Evolutionary conservation across 1,139 yeast species (phyloP), one percentile per base, ranked within the genome.

Genomic region (Suhomyces bribrorum): DNA sequence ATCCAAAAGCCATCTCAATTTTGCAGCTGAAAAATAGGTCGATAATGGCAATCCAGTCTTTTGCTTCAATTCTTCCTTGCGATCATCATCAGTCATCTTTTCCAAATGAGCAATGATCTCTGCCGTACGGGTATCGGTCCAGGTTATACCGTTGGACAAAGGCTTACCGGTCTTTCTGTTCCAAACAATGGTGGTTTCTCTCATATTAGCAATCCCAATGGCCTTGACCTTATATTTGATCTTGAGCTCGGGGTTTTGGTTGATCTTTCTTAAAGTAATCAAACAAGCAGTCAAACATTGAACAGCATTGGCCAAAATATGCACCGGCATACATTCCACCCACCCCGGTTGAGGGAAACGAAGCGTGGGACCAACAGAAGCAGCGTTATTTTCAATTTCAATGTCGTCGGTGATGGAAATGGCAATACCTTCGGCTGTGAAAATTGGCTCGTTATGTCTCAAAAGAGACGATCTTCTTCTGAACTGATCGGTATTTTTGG

Each of bases 151-250:
- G 56, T 86, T 83, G 58, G 83, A 75, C 40, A 87, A 74, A 2
- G 97, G 94, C 52, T 75, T 72, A 32, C 97, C 97, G 2, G 97
- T 88, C 42, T 73, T 73, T 51, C 81, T 75, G 41, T 88, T 83
- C 97, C 97, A 90, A 37, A 90, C 83, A 42, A 90, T 78, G 23
- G 96, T 85, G 32, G 97, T 89, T 65, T 90, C 97, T 60, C 97
- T 80, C 92, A 90, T 94, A 66, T 89, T 90, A 44, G 97, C 94
- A 53, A 90, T 79, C 32, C 97, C 96, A 50, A 90, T 76, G 38
- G 83, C 75, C 41, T 57, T 74, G 41, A 84, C 76, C 50, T 66
- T 70, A 62, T 79, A 83, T 45, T 74, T 77, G 41, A 74, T 62
- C 48, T 73, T 64, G 44, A 73, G 66, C 37, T 68, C 65, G 1